Evolutionary conservation across 805 yeast species (phyloP).

Genomic region (Zygosaccharomyces bisporus): DNA sequence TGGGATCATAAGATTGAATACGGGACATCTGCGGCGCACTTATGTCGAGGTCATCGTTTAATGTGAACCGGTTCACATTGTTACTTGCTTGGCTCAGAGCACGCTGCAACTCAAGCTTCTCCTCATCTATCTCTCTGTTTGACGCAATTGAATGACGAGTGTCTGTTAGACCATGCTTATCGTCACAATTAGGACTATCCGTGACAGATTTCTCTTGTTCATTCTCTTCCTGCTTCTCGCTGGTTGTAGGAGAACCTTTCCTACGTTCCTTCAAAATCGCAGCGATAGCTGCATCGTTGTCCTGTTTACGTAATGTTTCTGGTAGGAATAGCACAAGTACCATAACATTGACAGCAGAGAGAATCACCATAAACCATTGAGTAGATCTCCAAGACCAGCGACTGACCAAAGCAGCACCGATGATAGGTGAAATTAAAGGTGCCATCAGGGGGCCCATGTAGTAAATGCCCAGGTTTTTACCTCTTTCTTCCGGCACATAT

Average conservation of each 20-base stretch:
- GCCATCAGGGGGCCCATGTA: constrained; percentile 80
- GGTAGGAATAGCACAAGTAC: constrained; percentile 59
- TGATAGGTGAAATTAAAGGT: constrained; percentile 73
- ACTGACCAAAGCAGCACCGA: constrained; percentile 70
- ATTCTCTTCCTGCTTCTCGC: neutral
- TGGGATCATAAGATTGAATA: constrained; percentile 21
- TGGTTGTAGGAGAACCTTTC: constrained; percentile 10
- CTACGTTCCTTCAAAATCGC: constrained; percentile 42
- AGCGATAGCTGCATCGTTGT: constrained; percentile 47
- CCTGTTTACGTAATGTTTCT: constrained; percentile 66
- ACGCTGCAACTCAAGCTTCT: constrained; percentile 15
- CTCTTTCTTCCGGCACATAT: constrained; percentile 63
- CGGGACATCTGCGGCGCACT: constrained; percentile 29
- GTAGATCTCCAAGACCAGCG: constrained; percentile 87
- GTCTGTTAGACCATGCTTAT: constrained; percentile 6
- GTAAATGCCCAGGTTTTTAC: constrained; percentile 72
- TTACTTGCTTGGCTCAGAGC: constrained; percentile 23
- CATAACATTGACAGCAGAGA: constrained; percentile 52
- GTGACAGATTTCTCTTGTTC: constrained; percentile 9
- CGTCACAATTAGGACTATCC: constrained; percentile 5
- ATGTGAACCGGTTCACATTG: constrained; percentile 19
- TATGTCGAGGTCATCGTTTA: constrained; percentile 18
- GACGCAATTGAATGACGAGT: constrained; percentile 4
- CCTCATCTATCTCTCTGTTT: constrained; percentile 8
- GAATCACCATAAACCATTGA: constrained; percentile 75